Base-by-base conservation (phyloP, 2,329 filamentous ascomycete genomes). In the Fusarium siculi region DNA sequence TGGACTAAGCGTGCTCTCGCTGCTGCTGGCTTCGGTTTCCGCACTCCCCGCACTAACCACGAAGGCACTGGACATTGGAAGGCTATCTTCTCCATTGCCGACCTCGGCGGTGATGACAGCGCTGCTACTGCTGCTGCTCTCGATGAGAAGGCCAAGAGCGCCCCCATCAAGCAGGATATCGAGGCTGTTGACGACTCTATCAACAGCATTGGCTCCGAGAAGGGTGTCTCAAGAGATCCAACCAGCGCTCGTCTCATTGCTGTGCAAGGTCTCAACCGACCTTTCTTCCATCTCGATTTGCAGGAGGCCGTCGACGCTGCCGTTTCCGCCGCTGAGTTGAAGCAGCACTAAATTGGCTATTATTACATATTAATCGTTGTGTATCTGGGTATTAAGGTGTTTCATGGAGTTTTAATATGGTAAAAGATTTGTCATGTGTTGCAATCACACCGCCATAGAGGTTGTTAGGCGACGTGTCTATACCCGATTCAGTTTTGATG, bases 21-120 rank as follows among this genome's bases (percentile, higher is more conserved):
- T 2, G 85, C 85, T 10, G 87, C 86, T 7, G 87, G 87, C 2
- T 89, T 90, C 68, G 88, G 88, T 14, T 82, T 79, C 76, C 79
- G 79, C 16, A 81, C 80, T 10, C 83, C 76, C 15, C 77, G 70
- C 9, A 30, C 39, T n/a, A 46, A 73, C 47, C 74, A 76, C 15
- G 74, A 79, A 23, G 68, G 70, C 19, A 58, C 78, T 5, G 78
- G 77, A 21, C 76, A 81, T 25, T 83, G 81, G 81, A 95, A 94
- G 82, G 93, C 94, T 28, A 95, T 98, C 75, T 98, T 98, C 87
- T 94, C 91, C 79, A 95, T 98, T 39, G 94, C 96, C 2, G 94
- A 97, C 78, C 90, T 97, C 57, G 91, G 94, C 66, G 92, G 95
- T 15, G 84, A 85, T 3, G 85, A 91, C 63, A 94, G 92, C 23